A percentile compares a stretch with the other conserved stretches of the same genome.
Conservation (phyloP, 1,284 basidiomycete genomes). For the Acaromyces ingoldii region DNA sequence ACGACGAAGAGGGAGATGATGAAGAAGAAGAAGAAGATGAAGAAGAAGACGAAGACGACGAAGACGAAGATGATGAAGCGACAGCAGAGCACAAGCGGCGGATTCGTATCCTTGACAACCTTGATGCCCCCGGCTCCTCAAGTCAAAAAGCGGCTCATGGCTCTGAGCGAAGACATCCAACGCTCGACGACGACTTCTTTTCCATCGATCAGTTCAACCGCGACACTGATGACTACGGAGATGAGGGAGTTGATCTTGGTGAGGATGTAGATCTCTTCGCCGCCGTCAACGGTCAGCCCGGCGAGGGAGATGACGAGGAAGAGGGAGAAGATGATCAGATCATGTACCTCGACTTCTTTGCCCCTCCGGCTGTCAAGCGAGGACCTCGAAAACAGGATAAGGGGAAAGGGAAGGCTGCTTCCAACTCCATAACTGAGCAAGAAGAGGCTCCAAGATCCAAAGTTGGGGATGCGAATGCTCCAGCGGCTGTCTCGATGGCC, state of each 20-base stretch:
- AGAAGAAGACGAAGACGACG: slow-evolving; percentile 54
- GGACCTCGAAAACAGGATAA: slow-evolving; percentile 21
- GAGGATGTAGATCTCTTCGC: slow-evolving; percentile 52
- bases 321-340: slow-evolving; percentile 46
- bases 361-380: slow-evolving; percentile 51
- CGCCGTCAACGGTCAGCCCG: too few relatives aligned
- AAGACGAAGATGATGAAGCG: slow-evolving; percentile 55
- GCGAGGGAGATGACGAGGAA: slow-evolving; percentile 16
- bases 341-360: slow-evolving; percentile 62
- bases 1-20: slow-evolving; percentile 15
- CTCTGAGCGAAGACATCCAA: slow-evolving; percentile 55
- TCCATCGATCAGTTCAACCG: slow-evolving; percentile 82
- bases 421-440: not conserved
- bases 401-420: slow-evolving; percentile 22
- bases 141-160: not conserved
- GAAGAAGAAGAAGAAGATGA: slow-evolving; percentile 57
- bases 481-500: not conserved
- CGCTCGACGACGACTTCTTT: slow-evolving; percentile 91
- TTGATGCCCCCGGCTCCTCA: slow-evolving; percentile 26
- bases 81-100: not conserved
- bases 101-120: slow-evolving; percentile 19
- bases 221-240: slow-evolving; percentile 58
- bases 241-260: slow-evolving; percentile 57
- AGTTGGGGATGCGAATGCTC: slow-evolving; percentile 17
- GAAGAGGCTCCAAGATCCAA: not conserved